Conservation (phyloP, 108 stramenopile genomes). For the Cyclotella choctawhatcheeana region DNA sequence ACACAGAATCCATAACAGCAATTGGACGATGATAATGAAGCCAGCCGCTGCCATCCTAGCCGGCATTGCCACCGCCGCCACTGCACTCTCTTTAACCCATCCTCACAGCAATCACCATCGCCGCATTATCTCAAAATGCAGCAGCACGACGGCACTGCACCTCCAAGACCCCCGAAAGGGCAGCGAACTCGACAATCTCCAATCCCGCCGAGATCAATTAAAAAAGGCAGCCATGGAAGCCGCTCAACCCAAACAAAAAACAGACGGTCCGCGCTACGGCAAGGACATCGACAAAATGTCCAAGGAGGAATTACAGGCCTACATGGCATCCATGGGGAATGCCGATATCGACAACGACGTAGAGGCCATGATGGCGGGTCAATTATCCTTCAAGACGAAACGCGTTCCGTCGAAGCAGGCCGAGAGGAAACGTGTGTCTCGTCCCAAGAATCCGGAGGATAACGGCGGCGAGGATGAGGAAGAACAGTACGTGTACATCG, state of each 20-base stretch:
- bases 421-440: neutral
- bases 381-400: slow-evolving; percentile 33
- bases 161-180: slow-evolving; percentile 24
- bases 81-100: slow-evolving; percentile 3
- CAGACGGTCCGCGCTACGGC: slow-evolving; percentile 2
- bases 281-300: slow-evolving; percentile 49
- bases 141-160: slow-evolving; percentile 10
- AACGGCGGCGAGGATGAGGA: neutral
- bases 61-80: slow-evolving; percentile 10
- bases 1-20: too few species aligned
- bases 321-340: slow-evolving; percentile 37
- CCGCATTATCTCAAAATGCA: neutral
- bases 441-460: neutral
- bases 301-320: slow-evolving; percentile 51
- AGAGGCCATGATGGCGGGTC: slow-evolving; percentile 6
- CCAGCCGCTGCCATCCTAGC: slow-evolving; percentile 19
- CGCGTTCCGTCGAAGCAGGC: neutral
- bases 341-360: slow-evolving; percentile 15
- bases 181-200: slow-evolving; percentile 37
- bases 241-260: slow-evolving; percentile 28
- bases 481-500: slow-evolving; percentile 50
- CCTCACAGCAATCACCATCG: neutral
- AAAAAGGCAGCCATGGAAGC: slow-evolving; percentile 18
- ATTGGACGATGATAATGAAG: slow-evolving; percentile 4
- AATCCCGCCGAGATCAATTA: slow-evolving; percentile 35